Conservation (phyloP, 225 moss, liverwort and hornwort genomes). For the Climacium dendroides region DNA sequence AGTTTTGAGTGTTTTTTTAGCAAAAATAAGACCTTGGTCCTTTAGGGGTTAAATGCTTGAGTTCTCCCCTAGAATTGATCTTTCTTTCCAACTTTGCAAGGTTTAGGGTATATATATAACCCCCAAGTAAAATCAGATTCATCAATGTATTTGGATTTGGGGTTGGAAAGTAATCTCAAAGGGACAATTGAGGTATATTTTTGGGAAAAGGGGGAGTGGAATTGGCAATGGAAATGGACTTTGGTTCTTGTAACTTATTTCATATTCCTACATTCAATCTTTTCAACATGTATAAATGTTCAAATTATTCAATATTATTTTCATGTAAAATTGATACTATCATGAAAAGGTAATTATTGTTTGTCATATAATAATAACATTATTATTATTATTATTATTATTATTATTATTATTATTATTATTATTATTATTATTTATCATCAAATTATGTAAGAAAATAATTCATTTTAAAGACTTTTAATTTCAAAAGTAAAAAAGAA, state of each 20-base stretch:
- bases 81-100: not conserved
- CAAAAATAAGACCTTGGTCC: no score
- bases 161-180: not conserved
- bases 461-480: not conserved
- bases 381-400: no score
- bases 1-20: no score
- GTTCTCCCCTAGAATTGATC: not conserved
- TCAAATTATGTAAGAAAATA: not conserved
- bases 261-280: not conserved
- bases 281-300: not conserved
- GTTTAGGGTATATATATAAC: not conserved
- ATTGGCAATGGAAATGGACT: not conserved
- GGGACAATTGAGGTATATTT: not conserved
- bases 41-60: no score
- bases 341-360: no score
- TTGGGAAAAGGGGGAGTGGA: fast-evolving
- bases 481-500: not conserved
- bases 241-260: not conserved
- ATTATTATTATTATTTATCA: no score
- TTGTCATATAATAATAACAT: no score
- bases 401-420: no score
- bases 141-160: not conserved
- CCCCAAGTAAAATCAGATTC: not conserved
- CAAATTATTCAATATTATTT: no score
- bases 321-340: no score